Evolutionary conservation across 2,329 filamentous ascomycete species (phyloP), one percentile per base, ranked within the genome.

Genomic region (Alternaria longipes): DNA sequence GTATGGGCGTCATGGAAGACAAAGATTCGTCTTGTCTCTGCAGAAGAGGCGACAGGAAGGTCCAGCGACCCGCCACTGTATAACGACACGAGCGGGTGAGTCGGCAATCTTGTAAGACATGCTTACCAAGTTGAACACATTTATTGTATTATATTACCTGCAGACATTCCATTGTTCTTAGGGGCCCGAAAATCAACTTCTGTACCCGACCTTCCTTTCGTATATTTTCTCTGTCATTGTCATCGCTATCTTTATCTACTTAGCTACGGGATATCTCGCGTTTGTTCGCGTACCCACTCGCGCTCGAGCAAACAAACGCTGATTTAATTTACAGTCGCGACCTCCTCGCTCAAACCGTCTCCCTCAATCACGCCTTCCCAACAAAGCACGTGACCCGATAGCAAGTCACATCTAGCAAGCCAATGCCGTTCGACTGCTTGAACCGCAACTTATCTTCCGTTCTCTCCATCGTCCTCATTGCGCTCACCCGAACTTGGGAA

Each of bases 121-220:
- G 14, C 32, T 36, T 22, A 20, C 30, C 5, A 22, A 9, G 18
- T 34, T 32, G 18, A 26, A 5, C 26, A 20, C 52, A 18, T 64
- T 52, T 59, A 64, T 24, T 22, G 63, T 63, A 67, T 14, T 59
- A 50, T 36, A 24, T 50, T 34, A 30, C 12, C 26, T 50, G 36
- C 32, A 50, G 36, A 26, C 20, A 50, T 36, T 49, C 12, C 20
- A 36, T 50, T 38, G 46, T 50, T 50, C 30, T 50, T 1, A 2
- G 32, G 24, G 14, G 34, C 14, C 20, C 8, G 7, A n/a, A 32
- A 50, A 18, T 11, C 20, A 22, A 34, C 30, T 30, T 36, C 18
- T 38, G 36, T 32, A 36, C 22, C 22, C 30, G 14, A 38, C 7
- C 30, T 36, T 22, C 40, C 24, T 18, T 30, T 45, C 38, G 8